Evolutionary conservation across 495 filamentous ascomycete species (phyloP).

Genomic region (Neurospora hispaniola): DNA sequence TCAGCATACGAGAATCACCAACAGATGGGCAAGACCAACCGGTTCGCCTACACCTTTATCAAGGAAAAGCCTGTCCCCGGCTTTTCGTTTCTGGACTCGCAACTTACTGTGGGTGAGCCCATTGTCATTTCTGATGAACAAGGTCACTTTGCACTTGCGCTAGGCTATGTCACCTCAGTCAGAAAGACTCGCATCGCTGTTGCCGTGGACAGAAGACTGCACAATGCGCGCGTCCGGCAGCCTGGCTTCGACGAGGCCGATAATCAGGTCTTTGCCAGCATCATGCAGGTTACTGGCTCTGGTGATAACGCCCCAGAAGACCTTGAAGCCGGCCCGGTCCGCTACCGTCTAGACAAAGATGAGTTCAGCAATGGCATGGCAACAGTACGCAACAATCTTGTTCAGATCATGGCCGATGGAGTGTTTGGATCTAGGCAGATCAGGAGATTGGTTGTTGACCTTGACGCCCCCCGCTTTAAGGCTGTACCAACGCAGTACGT

Average conservation of each 20-base stretch:
- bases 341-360: slow-evolving; percentile 89
- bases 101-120: slow-evolving; percentile 80
- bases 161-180: slow-evolving; percentile 76
- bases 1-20: slow-evolving; percentile 55
- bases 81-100: slow-evolving; percentile 83
- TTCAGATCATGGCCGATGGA: slow-evolving; percentile 80
- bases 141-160: slow-evolving; percentile 86
- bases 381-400: slow-evolving; percentile 80
- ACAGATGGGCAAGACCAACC: slow-evolving; percentile 67
- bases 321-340: slow-evolving; percentile 41
- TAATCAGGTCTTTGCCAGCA: slow-evolving; percentile 82
- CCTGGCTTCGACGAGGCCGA: slow-evolving; percentile 59
- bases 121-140: slow-evolving; percentile 94
- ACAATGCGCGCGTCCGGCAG: slow-evolving; percentile 68
- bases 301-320: slow-evolving; percentile 39
- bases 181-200: slow-evolving; percentile 66
- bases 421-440: slow-evolving; percentile 60
- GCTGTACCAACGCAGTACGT: slow-evolving; percentile 45
- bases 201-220: slow-evolving; percentile 76
- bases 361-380: slow-evolving; percentile 98
- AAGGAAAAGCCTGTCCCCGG: slow-evolving; percentile 47
- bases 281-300: slow-evolving; percentile 72
- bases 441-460: slow-evolving; percentile 66
- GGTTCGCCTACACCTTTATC: slow-evolving; percentile 72
- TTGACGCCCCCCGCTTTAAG: slow-evolving; percentile 63